Percentiles rank a stretch among this genome's conserved stretches.
Evolutionary conservation across 2,329 filamentous ascomycete genomes (phyloP).

Genomic region (Microcera coccophila): DNA sequence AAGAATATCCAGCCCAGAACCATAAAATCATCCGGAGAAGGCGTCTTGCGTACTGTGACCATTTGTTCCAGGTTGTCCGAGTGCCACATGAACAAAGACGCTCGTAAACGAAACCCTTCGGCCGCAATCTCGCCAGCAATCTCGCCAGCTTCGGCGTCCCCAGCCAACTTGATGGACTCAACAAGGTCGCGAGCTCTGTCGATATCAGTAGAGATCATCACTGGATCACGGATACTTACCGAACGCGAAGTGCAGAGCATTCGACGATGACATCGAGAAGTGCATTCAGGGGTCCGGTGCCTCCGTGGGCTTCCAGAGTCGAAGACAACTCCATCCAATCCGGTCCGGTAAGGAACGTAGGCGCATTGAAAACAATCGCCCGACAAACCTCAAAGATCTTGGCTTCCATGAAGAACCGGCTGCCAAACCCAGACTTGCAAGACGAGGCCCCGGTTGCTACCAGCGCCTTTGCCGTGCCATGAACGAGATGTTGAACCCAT

Average conservation of each 20-base stretch:
- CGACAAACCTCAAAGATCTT: constrained; percentile 32
- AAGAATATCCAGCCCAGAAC: constrained; percentile 24
- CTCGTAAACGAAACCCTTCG: constrained; percentile 20
- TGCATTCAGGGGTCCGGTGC: constrained; percentile 20
- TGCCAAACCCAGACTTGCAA: constrained; percentile 20
- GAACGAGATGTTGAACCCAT: constrained; percentile 34
- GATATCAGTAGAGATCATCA: background rate
- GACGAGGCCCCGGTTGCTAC: constrained; percentile 26
- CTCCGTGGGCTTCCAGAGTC: background rate
- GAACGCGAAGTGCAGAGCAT: constrained; percentile 30
- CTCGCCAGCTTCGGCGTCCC: accelerated
- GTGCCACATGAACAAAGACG: constrained; percentile 15
- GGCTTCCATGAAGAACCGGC: constrained; percentile 29
- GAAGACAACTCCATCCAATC: constrained; percentile 21
- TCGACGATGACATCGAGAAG: constrained; percentile 30
- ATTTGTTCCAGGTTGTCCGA: accelerated
- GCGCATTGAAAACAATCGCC: constrained; percentile 30
- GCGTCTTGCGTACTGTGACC: accelerated
- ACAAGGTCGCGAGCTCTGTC: constrained; percentile 10
- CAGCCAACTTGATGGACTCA: accelerated
- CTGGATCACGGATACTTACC: constrained; percentile 20
- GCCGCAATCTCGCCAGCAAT: constrained; percentile 7
- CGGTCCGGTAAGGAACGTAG: constrained; percentile 21
- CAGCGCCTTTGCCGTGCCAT: constrained; percentile 32
- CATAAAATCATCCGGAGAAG: constrained; percentile 9